Percentiles rank a stretch among this genome's conserved stretches.
Conservation (phyloP, 176 grass and related monocot species). For the Otatea glauca region DNA sequence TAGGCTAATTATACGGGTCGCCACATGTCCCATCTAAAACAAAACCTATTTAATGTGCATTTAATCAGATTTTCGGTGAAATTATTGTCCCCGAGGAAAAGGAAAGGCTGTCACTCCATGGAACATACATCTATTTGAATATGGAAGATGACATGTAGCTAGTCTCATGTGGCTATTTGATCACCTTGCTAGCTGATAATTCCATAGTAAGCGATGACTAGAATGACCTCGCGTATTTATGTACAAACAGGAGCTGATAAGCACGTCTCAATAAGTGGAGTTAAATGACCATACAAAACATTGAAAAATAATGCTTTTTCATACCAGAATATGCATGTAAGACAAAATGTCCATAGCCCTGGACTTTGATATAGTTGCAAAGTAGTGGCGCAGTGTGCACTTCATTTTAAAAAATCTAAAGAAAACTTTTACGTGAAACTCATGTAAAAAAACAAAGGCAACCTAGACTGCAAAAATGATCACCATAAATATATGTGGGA, state of each 20-base stretch:
- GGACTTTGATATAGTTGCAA: constrained; percentile 2
- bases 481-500: constrained; percentile 13
- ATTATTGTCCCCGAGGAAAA: constrained; percentile 19
- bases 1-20: no score
- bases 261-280: neutral
- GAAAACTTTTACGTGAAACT: neutral
- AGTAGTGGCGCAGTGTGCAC: neutral
- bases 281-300: neutral
- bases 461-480: constrained; percentile 9
- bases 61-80: constrained; percentile 14
- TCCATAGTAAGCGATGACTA: neutral
- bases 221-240: constrained; percentile 16
- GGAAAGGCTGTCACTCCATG: constrained; percentile 19
- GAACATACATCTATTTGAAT: neutral
- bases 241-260: constrained; percentile 35
- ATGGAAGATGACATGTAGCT: neutral
- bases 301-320: neutral
- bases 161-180: constrained; percentile 20
- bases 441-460: constrained; percentile 12
- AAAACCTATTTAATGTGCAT: constrained; percentile 11
- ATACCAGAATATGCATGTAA: constrained; percentile 17
- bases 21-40: neutral
- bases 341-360: neutral
- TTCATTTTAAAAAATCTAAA: constrained; percentile 28
- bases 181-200: neutral